Base-by-base conservation (phyloP, 2,329 filamentous ascomycete species). In the Diaporthe nobilis region DNA sequence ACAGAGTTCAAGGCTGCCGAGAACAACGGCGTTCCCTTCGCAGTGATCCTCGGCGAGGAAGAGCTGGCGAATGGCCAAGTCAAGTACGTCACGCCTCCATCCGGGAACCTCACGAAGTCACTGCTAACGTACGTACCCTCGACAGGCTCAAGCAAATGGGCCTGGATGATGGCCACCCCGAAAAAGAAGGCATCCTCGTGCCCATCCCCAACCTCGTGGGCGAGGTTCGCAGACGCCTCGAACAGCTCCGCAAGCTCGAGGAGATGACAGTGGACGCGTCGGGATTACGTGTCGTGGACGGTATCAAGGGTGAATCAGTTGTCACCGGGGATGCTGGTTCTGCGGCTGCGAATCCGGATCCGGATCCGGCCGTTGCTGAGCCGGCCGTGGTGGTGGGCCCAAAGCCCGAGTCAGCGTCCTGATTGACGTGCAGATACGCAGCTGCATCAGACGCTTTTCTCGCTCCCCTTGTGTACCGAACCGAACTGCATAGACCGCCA, bases 1-100 rank as follows among this genome's bases (percentile, higher is more conserved):
- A 44, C 63, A 61, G 71, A 98, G 84, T 98, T 98, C 89, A 98
- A 98, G 86, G 93, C 93, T 28, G 96, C 96, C 15, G 96, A 98
- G 83, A 86, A 87, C 68, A 92, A 91, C 75, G 94, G 93, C 58
- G 92, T 97, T 28, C 96, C 96, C 1, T 94, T 98, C 81, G 95
- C 93, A 10, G 90, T 98, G 67, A 97, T 98, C 80, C 88, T 99
- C 1, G 96, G 96, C 60, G 95, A 98, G 81, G 95, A 98, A 73
- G 96, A 98, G 85, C 87, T 98, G 55, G 93, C 92, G 76, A 89
- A 91, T 37, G 95, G 95, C 72, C 93, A 98, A 83, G 93, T 97
- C 68, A 77, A 73, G 73, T 65, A 39, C 34, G 44, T 68, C 31
- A 22, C 57, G 79, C 95, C 94, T 85, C 90, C 98, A 55, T 39